Base-by-base conservation (phyloP, 192 early-diverging fungal species). In the Coemansia sp. region DNA sequence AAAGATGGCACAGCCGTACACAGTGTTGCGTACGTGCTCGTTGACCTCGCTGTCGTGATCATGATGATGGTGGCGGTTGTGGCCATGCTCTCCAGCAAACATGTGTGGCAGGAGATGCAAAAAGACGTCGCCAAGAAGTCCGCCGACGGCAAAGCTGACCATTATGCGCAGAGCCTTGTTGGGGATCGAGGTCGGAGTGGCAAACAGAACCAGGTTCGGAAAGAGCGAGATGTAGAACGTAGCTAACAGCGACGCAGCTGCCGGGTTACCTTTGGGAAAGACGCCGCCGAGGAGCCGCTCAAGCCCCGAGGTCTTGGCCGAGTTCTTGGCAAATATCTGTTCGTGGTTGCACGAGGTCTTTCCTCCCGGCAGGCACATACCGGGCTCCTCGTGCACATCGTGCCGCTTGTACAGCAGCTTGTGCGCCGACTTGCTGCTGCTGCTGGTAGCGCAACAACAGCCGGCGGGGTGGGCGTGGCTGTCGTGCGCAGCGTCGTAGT, bases 71-170 rank as follows among this genome's bases (percentile, higher is more conserved):
- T 26, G 60, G 35, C 63, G 60, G 12, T 53, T 58, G 37, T 74
- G 81, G 14, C 42, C 54, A 26, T 79, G 77, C 19, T 61, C 88
- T 34, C 80, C 85, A 39, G 83, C 43, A 59, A 93, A 90, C 34
- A 88, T 83, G 62, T 92, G 88, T 38, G 92, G 92, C 38, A 93
- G 62, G 42, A 93, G 68, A 61, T 93, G 92, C 63, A 93, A 67
- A 61, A 93, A 90, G 10, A 93, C 92, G 64, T 93, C 92, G 12
- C 92, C 91, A 29, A 93, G 60, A 22, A 93, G 72, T 9, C 89
- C 90, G 63, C 92, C 92, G n/a, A 92, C 89, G 0, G 92, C 92
- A 82, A 93, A 92, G 40, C 88, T 85, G 22, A 94, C 91, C 59
- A 94, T 83, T 3, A 87, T 80, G 62, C 92, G 70, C 34, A 83